phyloP scores from a whole-genome alignment of 208 protist species.

The Angomonas deanei region DNA sequence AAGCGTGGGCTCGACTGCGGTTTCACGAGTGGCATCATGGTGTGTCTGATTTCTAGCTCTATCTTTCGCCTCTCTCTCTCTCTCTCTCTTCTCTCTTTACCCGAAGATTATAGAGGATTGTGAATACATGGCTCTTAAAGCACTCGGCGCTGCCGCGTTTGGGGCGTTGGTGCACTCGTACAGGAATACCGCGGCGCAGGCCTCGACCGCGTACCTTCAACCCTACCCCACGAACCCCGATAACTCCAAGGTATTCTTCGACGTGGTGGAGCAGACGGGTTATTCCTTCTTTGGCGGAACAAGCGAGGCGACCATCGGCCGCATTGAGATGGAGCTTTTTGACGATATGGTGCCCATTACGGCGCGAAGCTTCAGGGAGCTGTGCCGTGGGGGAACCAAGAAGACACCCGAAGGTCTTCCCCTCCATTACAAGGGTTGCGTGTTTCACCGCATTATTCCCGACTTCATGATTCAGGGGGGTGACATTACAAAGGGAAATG shows the following conservation, averaged over 20 bases:
- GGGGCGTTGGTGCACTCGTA: background rate
- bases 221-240: slow-evolving; percentile 54
- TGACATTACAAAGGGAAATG: slow-evolving; percentile 93
- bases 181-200: slow-evolving; percentile 16
- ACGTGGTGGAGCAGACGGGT: slow-evolving; percentile 40
- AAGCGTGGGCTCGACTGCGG: too few relatives aligned
- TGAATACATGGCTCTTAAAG: background rate
- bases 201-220: slow-evolving; percentile 26
- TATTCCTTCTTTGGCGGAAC: slow-evolving; percentile 43
- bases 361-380: slow-evolving; percentile 82
- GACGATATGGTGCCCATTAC: slow-evolving; percentile 92
- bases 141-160: background rate
- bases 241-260: slow-evolving; percentile 86
- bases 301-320: slow-evolving; percentile 51
- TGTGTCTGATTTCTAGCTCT: too few relatives aligned
- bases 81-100: too few relatives aligned
- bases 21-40: too few relatives aligned
- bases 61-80: too few relatives aligned
- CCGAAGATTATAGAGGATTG: too few relatives aligned
- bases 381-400: slow-evolving; percentile 57
- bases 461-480: slow-evolving; percentile 95
- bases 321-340: slow-evolving; percentile 93
- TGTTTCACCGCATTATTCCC: slow-evolving; percentile 94
- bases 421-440: slow-evolving; percentile 88
- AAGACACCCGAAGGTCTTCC: slow-evolving; percentile 75